Evolutionary conservation across 2,329 filamentous ascomycete genomes (phyloP), one percentile per base, ranked within the genome.

Genomic region (Saccharata proteae): DNA sequence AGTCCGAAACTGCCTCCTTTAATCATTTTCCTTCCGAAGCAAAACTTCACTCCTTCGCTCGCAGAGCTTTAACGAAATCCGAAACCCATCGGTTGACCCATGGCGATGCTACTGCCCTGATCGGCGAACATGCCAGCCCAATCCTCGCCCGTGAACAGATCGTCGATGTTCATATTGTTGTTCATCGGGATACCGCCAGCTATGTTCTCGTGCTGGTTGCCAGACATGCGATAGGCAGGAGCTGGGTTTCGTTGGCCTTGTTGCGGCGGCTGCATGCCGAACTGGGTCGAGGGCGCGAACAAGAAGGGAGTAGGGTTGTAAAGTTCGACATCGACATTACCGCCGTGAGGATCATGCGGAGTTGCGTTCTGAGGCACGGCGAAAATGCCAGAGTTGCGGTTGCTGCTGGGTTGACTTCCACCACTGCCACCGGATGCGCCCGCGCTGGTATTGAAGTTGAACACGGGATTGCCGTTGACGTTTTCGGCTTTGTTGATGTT

Each of bases 121-220:
- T 58, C 52, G 38, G 52, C 45, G 18, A 57, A 55, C 13, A 53
- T 46, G 15, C 52, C 53, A 5, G 50, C 49, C 56, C 56, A 59
- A 34, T 58, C 55, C 26, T 58, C 55, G 16, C 52, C 49, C 12
- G 44, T 49, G 20, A 59, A 47, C 7, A 58, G 23, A 12, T 58
- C 49, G 19, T 58, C 51, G 18, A 58, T 9, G 14, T 31, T 26
- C 29, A 27, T 30, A n/a, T 20, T 15, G n/a, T 16, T 22, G n/a
- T n/a, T n/a, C n/a, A n/a, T n/a, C n/a, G n/a, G n/a, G n/a, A n/a
- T n/a, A n/a, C n/a, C n/a, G n/a, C n/a, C n/a, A n/a, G n/a, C n/a
- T n/a, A n/a, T n/a, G n/a, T n/a, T n/a, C n/a, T n/a, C n/a, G n/a
- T n/a, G n/a, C n/a, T n/a, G 28, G 20, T 31, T 38, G 13, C 39